phyloP scores from a whole-genome alignment of 352 stramenopile genomes.

The Globisporangium mamillatum region DNA sequence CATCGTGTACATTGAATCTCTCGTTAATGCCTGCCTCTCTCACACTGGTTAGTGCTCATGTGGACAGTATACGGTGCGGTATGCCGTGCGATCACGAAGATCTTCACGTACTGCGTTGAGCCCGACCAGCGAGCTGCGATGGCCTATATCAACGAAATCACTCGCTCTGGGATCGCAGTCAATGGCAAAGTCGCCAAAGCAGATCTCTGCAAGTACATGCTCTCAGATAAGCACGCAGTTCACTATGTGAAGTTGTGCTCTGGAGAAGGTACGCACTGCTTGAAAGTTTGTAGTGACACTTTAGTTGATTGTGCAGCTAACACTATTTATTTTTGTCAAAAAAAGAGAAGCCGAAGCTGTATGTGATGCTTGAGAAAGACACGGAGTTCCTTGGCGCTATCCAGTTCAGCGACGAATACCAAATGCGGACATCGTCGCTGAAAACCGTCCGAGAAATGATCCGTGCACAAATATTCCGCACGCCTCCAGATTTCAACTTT shows the following conservation, averaged over 20 bases:
- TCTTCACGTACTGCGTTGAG: conserved; percentile 54
- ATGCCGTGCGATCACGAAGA: conserved; percentile 48
- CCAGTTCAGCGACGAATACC: conserved; percentile 50
- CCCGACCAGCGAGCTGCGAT: conserved; percentile 35
- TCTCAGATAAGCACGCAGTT: conserved; percentile 45
- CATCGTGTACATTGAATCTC: neutral
- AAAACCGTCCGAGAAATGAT: conserved; percentile 53
- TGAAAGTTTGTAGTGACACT: neutral
- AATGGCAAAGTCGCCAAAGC: conserved; percentile 29
- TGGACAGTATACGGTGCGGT: conserved; percentile 43
- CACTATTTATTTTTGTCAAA: neutral
- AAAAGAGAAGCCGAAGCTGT: conserved; percentile 59
- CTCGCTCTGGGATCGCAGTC: conserved; percentile 29
- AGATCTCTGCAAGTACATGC: conserved; percentile 48
- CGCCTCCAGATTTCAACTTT: conserved; percentile 48
- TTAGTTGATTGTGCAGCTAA: neutral
- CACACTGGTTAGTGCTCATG: conserved; percentile 6
- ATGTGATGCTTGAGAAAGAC: conserved; percentile 64
- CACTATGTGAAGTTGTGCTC: conserved; percentile 69
- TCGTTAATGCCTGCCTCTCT: neutral
- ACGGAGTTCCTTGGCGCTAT: conserved; percentile 51
- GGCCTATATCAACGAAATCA: conserved; percentile 38
- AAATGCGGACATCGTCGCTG: conserved; percentile 51
- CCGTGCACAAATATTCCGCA: conserved; percentile 29
- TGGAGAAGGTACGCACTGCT: conserved; percentile 28